Base-by-base conservation (phyloP, 306 rosid genomes). In the Malus orientalis region DNA sequence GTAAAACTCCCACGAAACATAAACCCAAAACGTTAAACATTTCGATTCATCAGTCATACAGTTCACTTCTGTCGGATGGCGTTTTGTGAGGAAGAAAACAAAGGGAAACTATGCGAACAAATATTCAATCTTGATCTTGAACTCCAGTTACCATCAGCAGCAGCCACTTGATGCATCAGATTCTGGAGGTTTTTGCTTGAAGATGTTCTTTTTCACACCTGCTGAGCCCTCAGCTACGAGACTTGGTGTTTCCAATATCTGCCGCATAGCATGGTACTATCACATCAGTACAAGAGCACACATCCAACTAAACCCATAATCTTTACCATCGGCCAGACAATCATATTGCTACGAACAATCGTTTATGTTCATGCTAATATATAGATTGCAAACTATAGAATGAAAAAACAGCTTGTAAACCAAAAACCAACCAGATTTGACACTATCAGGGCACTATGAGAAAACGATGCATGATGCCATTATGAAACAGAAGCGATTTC, bases 231-330 rank as follows among this genome's bases (percentile, higher is more conserved):
- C 92, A 8, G 88, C 81, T 82, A 91, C 74, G 33, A 91, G 97
- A 71, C 91, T 91, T 12, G 96, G 93, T 44, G 92, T 87, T n/a
- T 91, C 96, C 88, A 91, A 83, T 77, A 91, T 86, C 93, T 91
- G 84, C 80, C 81, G 81, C 29, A 67, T 74, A 70, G 78, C 30
- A 45, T 36, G 49, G 70, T 13, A 74, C 13, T 29, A 63, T 27
- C 19, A 60, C 40, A 60, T 60, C 23, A 60, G 18, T 69, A 79
- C 79, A 74, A 6, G 15, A 6, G 74, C 68, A 79, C 20, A 65
- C 20, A 63, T 59, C 38, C 40, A 36, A 72, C 70, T 19, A 20
- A n/a, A 62, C 20, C 69, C 14, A 64, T 30, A 32, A 64, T 9
- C 15, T 1, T 64, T 5, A 64, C 23, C 0, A 6, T 18, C 2